A percentile compares a stretch with the other conserved stretches of the same genome.
Conservation (phyloP, 768 basidiomycete species). For the Melanogaster broomeanus region DNA sequence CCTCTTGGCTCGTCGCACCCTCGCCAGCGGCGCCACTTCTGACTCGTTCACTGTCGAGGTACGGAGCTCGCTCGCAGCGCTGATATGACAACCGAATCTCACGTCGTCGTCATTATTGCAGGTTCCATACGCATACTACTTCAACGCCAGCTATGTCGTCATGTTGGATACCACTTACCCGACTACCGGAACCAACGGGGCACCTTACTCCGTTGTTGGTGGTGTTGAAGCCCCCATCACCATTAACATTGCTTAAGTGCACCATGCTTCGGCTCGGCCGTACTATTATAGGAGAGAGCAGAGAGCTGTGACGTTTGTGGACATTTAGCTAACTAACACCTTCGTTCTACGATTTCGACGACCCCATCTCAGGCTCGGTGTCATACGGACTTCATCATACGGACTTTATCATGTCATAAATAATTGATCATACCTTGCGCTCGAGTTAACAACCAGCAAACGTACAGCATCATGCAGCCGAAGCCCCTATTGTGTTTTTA, state of each 20-base stretch:
- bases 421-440: too few species aligned
- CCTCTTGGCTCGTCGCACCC: slow-evolving; percentile 24
- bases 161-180: not conserved
- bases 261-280: too few species aligned
- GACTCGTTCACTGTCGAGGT: slow-evolving; percentile 22
- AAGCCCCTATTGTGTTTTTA: too few species aligned
- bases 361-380: too few species aligned
- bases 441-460: too few species aligned
- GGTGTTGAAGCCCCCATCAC: not conserved
- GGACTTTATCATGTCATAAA: too few species aligned
- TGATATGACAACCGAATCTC: not conserved
- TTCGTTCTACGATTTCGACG: too few species aligned
- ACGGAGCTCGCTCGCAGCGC: not conserved
- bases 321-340: too few species aligned
- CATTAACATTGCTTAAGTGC: not conserved
- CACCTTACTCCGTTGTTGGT: not conserved
- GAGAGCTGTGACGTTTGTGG: too few species aligned
- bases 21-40: slow-evolving; percentile 4
- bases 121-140: slow-evolving; percentile 27
- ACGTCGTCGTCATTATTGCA: slow-evolving; percentile 12
- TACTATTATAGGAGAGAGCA: too few species aligned
- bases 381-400: too few species aligned
- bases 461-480: too few species aligned
- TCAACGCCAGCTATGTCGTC: slow-evolving; percentile 14
- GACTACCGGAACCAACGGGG: not conserved